These are phyloP conservation scores for Bidens hawaiensis DNA, from an alignment of 140 eudicot genomes.

Conservation along the genomic window DNA sequence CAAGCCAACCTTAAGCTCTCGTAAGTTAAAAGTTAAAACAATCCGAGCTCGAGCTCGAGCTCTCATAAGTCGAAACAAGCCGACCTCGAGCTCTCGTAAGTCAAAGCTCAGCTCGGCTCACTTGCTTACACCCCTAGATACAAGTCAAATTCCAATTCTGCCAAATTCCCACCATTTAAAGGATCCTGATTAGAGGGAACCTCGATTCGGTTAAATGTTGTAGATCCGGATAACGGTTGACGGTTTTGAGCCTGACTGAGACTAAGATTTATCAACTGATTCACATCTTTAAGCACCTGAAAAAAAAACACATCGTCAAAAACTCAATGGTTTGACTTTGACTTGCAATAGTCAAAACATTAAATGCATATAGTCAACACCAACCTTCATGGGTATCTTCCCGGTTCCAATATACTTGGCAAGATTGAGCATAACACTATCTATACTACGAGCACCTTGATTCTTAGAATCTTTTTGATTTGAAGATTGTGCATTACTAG, in stretches of 20 bases:
- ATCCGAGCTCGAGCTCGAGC: no score
- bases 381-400: constrained; percentile 80
- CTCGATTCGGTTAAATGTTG: constrained; percentile 84
- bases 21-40: no score
- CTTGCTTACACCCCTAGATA: no score
- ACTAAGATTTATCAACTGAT: constrained; percentile 54
- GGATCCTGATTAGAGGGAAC: constrained; percentile 66
- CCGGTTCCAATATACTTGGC: constrained; percentile 60
- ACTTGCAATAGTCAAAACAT: neutral
- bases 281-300: constrained; percentile 76
- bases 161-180: constrained; percentile 53
- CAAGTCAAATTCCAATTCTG: neutral
- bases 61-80: no score
- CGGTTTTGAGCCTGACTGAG: constrained; percentile 57
- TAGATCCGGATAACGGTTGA: constrained; percentile 80
- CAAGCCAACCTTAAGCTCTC: no score
- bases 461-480: constrained; percentile 36
- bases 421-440: constrained; percentile 70
- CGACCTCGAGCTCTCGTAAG: no score
- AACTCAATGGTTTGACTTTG: neutral
- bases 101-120: no score
- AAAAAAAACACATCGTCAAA: constrained; percentile 5
- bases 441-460: constrained; percentile 44
- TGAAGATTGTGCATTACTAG: constrained; percentile 32
- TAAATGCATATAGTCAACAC: constrained; percentile 11